Base-by-base conservation (phyloP, 306 rosid genomes). In the Sicyos edulis region DNA sequence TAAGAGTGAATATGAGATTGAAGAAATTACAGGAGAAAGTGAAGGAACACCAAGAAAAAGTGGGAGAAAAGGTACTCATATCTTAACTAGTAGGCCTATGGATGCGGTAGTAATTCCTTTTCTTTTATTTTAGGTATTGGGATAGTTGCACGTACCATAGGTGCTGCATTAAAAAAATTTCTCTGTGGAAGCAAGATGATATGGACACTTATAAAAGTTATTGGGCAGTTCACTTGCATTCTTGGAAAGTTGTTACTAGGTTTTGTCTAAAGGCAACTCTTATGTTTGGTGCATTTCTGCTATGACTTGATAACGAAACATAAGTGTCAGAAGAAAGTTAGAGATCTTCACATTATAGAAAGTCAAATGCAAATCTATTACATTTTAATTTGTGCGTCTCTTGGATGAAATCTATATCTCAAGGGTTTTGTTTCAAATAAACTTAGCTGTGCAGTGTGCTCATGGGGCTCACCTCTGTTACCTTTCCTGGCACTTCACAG, bases 11-110 rank as follows among this genome's bases (percentile, higher is more conserved):
- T 77, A 84, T 91, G 87, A 84, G 96, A 70, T 83, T 90, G 96
- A 90, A 90, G 79, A 92, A 86, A 22, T 82, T 90, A 73, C 96
- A 92, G 75, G 98, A 92, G 90, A 92, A 90, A 87, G 96, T 92
- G 78, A 92, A 88, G 81, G 98, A 92, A 73, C 96, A 32, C 2
- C 37, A 92, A 81, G 98, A 92, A 78, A 92, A 86, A 77, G 98
- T 92, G 26, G 96, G 98, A 21, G 93, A 82, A 80, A 90, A 85
- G 96, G 98, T 91, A 85, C 68, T 78, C 17, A 51, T 70, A 1
- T 32, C 40, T 24, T 68, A 21, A 49, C 6, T n/a, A 49, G 7
- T 22, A 47, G 14, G 20, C 14, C 54, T 68, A 22, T 49, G 54
- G 15, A 29, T 49, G 9, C 22, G 7, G 20, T 22, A 10, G 54